These are phyloP conservation scores for Panicum hallii DNA, from an alignment of 202 grass and related monocot genomes.

Conservation along the genomic window DNA sequence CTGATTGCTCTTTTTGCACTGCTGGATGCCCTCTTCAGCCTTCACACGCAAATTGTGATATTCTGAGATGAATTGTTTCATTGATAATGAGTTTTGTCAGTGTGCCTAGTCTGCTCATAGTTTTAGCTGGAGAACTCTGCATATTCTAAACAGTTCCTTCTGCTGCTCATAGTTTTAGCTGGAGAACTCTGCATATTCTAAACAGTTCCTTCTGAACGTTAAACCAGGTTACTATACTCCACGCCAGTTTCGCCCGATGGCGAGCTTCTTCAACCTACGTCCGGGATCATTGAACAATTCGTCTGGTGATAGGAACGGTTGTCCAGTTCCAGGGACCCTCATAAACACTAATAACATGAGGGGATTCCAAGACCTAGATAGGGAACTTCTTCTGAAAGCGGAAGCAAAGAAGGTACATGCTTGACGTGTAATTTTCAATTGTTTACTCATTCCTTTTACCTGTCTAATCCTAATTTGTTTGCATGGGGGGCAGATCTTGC, in stretches of 20 bases:
- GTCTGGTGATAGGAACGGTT: conserved; percentile 58
- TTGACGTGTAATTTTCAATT: conserved; percentile 11
- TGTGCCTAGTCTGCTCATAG: neutral
- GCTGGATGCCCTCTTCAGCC: neutral
- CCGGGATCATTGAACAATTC: conserved; percentile 55
- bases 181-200: neutral
- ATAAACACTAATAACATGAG: conserved; percentile 86
- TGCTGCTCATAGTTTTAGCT: conserved; percentile 6
- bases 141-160: conserved; percentile 2
- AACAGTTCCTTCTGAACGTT: conserved; percentile 21
- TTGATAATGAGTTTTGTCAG: neutral
- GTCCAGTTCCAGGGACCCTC: conserved; percentile 76
- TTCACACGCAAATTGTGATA: neutral
- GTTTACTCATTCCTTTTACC: conserved; percentile 1
- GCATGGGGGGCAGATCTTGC: conserved; percentile 57
- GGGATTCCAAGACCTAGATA: conserved; percentile 70
- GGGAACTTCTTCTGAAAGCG: conserved; percentile 49
- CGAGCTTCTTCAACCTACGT: conserved; percentile 53
- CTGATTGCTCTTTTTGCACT: neutral
- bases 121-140: conserved; percentile 1
- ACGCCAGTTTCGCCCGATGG: conserved; percentile 39
- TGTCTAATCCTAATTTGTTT: conserved; percentile 13
- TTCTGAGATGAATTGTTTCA: neutral
- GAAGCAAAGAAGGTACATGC: conserved; percentile 77
- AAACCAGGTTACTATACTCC: conserved; percentile 74